phyloP scores from a whole-genome alignment of 2,329 filamentous ascomycete species.

The Botryotinia calthae region DNA sequence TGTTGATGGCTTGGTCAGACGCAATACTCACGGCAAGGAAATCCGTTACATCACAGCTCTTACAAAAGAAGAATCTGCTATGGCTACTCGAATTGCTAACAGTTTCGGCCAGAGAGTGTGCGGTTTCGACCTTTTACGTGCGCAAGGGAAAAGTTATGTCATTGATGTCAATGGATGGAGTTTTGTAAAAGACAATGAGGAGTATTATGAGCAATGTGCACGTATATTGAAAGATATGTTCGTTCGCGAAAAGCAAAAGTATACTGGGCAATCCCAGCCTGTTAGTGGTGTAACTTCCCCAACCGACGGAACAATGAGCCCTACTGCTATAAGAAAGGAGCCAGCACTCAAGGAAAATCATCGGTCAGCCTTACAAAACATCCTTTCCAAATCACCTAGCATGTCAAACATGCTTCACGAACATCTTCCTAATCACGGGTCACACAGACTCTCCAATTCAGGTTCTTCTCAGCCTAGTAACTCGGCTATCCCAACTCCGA shows the following conservation, averaged over 20 bases:
- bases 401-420: conserved; percentile 53
- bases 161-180: conserved; percentile 99
- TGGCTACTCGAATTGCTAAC: conserved; percentile 85
- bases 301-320: conserved; percentile 25
- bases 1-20: conserved; percentile 90
- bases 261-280: conserved; percentile 42
- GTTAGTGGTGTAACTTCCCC: conserved; percentile 33
- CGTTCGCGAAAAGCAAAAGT: conserved; percentile 69
- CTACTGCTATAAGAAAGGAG: conserved; percentile 28
- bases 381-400: conserved; percentile 61
- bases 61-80: conserved; percentile 73
- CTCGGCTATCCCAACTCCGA: conserved; percentile 33
- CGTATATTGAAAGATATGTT: conserved; percentile 87
- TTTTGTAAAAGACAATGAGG: conserved; percentile 98
- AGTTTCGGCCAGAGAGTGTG: conserved; percentile 94
- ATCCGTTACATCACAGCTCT: conserved; percentile 90
- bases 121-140: conserved; percentile 89
- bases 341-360: conserved; percentile 43
- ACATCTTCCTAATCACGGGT: conserved; percentile 40
- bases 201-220: conserved; percentile 92
- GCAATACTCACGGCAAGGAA: conserved; percentile 97
- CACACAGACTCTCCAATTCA: conserved; percentile 41
- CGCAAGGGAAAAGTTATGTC: conserved; percentile 87
- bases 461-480: conserved; percentile 45
- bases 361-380: conserved; percentile 52